A percentile compares a stretch with the other conserved stretches of the same genome.
Evolutionary conservation across 768 basidiomycete genomes (phyloP).

Genomic region (Tephrocybe sp.): DNA sequence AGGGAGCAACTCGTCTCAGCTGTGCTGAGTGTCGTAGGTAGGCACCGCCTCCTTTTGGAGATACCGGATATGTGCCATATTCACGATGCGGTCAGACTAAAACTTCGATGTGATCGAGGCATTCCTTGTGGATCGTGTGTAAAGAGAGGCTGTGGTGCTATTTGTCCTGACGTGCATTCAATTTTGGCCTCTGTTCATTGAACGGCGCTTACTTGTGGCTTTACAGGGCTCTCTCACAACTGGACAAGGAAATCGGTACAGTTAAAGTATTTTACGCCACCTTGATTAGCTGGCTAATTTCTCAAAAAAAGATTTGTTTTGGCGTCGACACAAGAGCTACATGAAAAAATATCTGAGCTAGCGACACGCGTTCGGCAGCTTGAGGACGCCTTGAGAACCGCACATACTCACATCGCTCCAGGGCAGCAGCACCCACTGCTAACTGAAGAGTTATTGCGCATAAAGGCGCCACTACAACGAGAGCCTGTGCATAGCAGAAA

Average conservation of each 20-base stretch:
- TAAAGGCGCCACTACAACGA: slow-evolving; percentile 75
- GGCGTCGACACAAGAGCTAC: slow-evolving; percentile 76
- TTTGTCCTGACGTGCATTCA: slow-evolving; percentile 69
- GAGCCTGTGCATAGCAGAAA: slow-evolving; percentile 50
- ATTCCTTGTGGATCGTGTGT: slow-evolving; percentile 80
- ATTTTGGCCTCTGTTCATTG: neutral
- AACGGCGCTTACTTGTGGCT: slow-evolving; percentile 4
- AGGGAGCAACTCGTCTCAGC: slow-evolving; percentile 73
- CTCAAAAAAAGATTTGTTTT: slow-evolving; percentile 58
- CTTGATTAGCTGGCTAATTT: neutral
- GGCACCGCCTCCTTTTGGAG: neutral
- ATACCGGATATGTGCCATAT: slow-evolving; percentile 2
- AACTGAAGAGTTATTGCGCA: slow-evolving; percentile 65
- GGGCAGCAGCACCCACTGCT: slow-evolving; percentile 65
- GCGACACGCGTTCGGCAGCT: slow-evolving; percentile 72
- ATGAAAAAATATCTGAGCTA: slow-evolving; percentile 78
- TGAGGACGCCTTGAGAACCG: slow-evolving; percentile 64
- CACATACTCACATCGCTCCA: slow-evolving; percentile 55
- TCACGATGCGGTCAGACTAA: slow-evolving; percentile 40
- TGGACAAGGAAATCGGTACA: slow-evolving; percentile 76
- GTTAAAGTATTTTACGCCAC: neutral
- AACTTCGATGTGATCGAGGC: slow-evolving; percentile 71
- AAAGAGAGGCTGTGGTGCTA: slow-evolving; percentile 76
- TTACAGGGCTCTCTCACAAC: slow-evolving; percentile 70
- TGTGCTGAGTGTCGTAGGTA: slow-evolving; percentile 81